Percentiles rank a stretch among this genome's conserved stretches.
phyloP scores from a whole-genome alignment of 2,329 filamentous ascomycete species.

The Sclerotiophoma versabilis region DNA sequence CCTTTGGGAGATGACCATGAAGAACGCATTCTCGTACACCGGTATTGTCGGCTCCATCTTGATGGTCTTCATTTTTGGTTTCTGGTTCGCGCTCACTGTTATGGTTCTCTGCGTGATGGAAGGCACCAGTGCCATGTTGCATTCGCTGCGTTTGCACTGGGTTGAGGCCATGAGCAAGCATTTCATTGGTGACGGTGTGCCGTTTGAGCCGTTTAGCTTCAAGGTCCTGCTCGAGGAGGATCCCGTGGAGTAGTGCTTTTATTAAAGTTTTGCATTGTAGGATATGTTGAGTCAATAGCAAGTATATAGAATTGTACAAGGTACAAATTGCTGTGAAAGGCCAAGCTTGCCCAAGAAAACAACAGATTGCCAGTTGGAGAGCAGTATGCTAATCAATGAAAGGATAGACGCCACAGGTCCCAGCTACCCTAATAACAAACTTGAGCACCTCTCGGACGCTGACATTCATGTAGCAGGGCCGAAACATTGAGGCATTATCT shows the following conservation, averaged over 20 bases:
- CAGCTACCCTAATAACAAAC: too few relatives aligned
- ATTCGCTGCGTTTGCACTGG: conserved; percentile 91
- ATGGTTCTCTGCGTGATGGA: conserved; percentile 91
- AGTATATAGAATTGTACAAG: conserved; percentile 31
- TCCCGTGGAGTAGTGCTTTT: conserved; percentile 44
- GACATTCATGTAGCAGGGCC: too few relatives aligned
- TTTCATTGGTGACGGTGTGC: conserved; percentile 85
- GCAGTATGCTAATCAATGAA: too few relatives aligned
- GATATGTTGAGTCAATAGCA: conserved; percentile 16
- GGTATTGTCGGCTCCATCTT: conserved; percentile 77
- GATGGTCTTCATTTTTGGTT: conserved; percentile 80
- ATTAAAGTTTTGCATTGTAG: conserved; percentile 24
- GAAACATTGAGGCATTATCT: too few relatives aligned
- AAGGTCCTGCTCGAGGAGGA: conserved; percentile 84
- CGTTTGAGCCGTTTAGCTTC: conserved; percentile 91
- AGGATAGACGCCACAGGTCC: too few relatives aligned
- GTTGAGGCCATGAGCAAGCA: conserved; percentile 98
- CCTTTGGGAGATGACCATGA: conserved; percentile 95
- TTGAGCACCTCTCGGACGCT: too few relatives aligned
- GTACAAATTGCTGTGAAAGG: conserved; percentile 5
- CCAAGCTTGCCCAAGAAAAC: not conserved
- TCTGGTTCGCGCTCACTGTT: conserved; percentile 88
- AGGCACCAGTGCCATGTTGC: conserved; percentile 93
- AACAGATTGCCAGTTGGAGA: too few relatives aligned
- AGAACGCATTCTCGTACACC: conserved; percentile 71